Evolutionary conservation across 2,329 filamentous ascomycete species (phyloP), one percentile per base, ranked within the genome.

Genomic region (Torrubiella hemipterigena): DNA sequence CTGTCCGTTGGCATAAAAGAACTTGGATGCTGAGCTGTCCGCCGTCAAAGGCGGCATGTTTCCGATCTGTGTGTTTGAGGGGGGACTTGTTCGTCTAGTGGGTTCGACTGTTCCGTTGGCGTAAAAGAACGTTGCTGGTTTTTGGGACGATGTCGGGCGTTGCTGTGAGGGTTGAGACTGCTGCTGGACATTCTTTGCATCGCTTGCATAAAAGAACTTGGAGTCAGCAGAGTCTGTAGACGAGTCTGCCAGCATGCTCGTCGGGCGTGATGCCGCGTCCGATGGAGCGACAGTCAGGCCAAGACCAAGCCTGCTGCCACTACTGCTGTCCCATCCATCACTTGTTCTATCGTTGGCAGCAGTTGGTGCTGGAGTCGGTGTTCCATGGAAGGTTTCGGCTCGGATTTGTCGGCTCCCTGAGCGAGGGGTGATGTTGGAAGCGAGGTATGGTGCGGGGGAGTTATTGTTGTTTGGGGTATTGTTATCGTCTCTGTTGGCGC

Each of bases 121-220:
- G 37, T 74, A 71, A 45, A 73, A 66, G 41, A 74, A 73, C n/a
- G 61, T 62, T 9, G 65, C 44, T 24, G 55, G 50, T 42, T 67
- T 70, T 23, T 64, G 59, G 14, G 61, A 55, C 4, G 59, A 49
- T n/a, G 52, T 46, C 15, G 49, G 51, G 35, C 52, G 50, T 24
- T 56, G 45, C 13, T 57, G 59, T 19, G 57, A 56, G 17, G 58
- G 47, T 30, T 48, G 45, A 31, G 45, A 52, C 41, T 52, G 48
- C 31, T 47, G 41, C n/a, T n/a, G n/a, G n/a, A n/a, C n/a, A 15
- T 62, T 55, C 43, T 71, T 77, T 23, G 70, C 81, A 43, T 94
- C 84, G 51, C 77, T 84, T 17, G 87, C 91, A 51, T 93, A 87
- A 53, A 98, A 95, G 67, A 96, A 96, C 59, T 85, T 89, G 32